These are phyloP conservation scores for Podila epigama DNA, from an alignment of 192 early-diverging fungal genomes.

Conservation along the genomic window DNA sequence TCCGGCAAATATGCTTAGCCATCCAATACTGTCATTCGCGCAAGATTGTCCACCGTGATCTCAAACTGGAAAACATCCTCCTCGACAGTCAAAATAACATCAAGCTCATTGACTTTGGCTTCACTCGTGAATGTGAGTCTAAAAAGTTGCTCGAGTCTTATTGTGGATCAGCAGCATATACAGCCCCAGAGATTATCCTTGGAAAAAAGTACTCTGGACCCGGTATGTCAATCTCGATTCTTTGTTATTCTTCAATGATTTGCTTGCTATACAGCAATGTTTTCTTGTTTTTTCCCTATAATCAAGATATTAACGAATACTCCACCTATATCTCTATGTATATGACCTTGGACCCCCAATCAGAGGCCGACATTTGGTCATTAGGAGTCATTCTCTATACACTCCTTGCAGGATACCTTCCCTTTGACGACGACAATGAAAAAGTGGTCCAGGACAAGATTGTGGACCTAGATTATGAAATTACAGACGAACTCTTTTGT, in stretches of 20 bases:
- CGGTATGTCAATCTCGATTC: slow-evolving; percentile 49
- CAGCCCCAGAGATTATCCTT: slow-evolving; percentile 81
- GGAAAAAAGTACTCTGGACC: slow-evolving; percentile 82
- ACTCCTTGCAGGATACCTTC: slow-evolving; percentile 78
- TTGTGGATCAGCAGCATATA: slow-evolving; percentile 75
- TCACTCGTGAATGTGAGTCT: slow-evolving; percentile 64
- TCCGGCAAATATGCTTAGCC: slow-evolving; percentile 58
- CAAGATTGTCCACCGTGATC: slow-evolving; percentile 66
- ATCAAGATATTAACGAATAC: too few species aligned
- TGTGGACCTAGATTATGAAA: slow-evolving; percentile 72
- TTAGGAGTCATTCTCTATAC: slow-evolving; percentile 94
- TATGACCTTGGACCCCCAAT: too few species aligned
- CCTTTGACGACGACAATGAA: slow-evolving; percentile 87
- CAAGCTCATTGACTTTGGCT: slow-evolving; percentile 74
- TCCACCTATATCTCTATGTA: too few species aligned
- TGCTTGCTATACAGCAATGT: background rate
- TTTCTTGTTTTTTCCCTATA: too few species aligned
- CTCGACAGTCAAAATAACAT: slow-evolving; percentile 63
- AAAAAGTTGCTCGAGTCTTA: slow-evolving; percentile 69
- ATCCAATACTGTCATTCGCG: slow-evolving; percentile 60
- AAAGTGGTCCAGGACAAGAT: slow-evolving; percentile 73
- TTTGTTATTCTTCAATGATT: background rate
- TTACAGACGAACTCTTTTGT: slow-evolving; percentile 67
- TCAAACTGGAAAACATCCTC: slow-evolving; percentile 69
- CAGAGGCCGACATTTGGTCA: slow-evolving; percentile 92